Base-by-base conservation (phyloP, 179 eudicot genomes). In the Spinacia oleracea region DNA sequence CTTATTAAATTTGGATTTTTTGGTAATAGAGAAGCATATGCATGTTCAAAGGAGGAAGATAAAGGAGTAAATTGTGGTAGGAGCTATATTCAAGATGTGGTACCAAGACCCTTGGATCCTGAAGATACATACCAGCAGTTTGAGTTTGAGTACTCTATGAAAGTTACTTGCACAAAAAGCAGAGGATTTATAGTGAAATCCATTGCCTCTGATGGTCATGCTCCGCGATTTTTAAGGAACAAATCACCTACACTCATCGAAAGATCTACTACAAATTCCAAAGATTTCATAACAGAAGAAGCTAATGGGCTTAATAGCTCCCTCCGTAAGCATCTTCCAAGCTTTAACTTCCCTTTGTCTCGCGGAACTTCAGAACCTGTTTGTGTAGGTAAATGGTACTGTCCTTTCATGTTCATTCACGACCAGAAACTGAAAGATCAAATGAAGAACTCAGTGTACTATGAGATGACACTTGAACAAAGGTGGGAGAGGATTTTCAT, bases 391-490 rank as follows among this genome's bases (percentile, higher is more conserved):
- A 89, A 87, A 81, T 90, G 97, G 98, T 83, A 83, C 23, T 81
- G 88, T 34, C 97, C 97, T 27, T 90, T 89, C 74, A 84, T 92
- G 88, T 92, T 93, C 68, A 79, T 92, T 31, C 81, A 83, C 34
- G 97, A 92, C 0, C 88, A 85, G 14, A 59, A 55, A 4, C 21
- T 86, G 15, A 79, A 55, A 68, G 87, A 86, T 27, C 93, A 83
- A 70, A 79, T 89, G 82, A 83, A 87, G 42, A 50, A 14, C 9
- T 89, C 95, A 6, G 46, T 81, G 72, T 93, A 80, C 77, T 93
- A 90, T 23, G 89, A 84, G 83, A 81, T 90, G 85, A 86, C 91
- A 34, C 86, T 93, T 1, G 97, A 90, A 81, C 93, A 87, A 65
- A 75, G 82, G 27, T 93, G 94, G 93, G 91, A 93, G 70, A 81